Evolutionary conservation across 1,284 basidiomycete species (phyloP), one percentile per base, ranked within the genome.

Genomic region (Marasmius tenuissimus): DNA sequence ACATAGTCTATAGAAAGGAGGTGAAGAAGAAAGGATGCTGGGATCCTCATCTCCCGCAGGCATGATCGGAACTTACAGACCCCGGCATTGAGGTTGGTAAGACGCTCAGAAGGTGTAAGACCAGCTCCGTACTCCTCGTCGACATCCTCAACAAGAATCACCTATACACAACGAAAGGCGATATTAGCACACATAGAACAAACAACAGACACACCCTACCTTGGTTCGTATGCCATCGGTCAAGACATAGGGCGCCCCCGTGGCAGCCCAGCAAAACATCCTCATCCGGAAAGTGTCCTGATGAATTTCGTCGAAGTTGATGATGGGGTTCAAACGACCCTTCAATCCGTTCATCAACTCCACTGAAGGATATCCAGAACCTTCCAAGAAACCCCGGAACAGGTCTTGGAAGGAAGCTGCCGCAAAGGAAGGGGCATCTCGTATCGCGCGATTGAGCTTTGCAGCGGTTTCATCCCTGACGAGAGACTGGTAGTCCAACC

Each of bases 181-280:
- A 20, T 3, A 39, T 7, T 5, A 22, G 4, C 4, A 27, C 2
- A 4, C 27, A 27, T 27, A 4, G 4, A 27, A 27, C 4, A 27
- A 27, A 27, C 27, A 27, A 4, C 2, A 4, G 27, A 27, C 2
- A 27, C 27, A 27, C 18, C 39, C 53, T 22, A 59, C 58, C 39
- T 14, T 11, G 27, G 42, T 51, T 20, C 9, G 18, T 4, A 16
- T 2, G 7, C 22, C 58, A 16, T 52, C 58, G 5, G 35, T 48
- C 8, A 52, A 18, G 22, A 52, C 11, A 37, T 16, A 18, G 20
- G 58, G 58, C 22, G 52, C 42, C 4, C 59, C 40, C 14, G 59
- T 18, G 10, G 34, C 45, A 1, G 59, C 38, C 59, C 59, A 60
- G 42, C 52, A 55, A 34, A 60, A 48, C 45, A 60, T 54, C 16